Conservation (phyloP, 2,329 filamentous ascomycete species). For the Xylaria sp. region DNA sequence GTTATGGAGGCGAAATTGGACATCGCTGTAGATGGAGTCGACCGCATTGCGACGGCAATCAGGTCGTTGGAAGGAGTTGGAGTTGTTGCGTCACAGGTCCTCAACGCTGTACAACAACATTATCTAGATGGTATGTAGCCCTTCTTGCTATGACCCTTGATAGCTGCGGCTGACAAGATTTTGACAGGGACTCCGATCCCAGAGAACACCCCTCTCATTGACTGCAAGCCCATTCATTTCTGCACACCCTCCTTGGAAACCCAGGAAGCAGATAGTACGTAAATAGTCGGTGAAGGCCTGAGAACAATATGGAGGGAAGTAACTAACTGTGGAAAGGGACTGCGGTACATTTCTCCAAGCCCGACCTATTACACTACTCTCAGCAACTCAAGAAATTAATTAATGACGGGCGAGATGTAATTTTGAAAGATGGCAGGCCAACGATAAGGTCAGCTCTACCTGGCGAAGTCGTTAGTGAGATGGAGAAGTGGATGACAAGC, state of each 20-base stretch:
- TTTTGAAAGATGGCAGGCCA: neutral
- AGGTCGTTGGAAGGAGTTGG: neutral
- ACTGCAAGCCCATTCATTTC: too few relatives aligned
- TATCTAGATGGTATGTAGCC: too few relatives aligned
- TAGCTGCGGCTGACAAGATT: too few relatives aligned
- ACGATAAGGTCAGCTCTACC: neutral
- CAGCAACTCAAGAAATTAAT: neutral
- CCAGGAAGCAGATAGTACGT: too few relatives aligned
- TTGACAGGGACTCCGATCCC: too few relatives aligned
- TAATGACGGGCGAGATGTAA: neutral
- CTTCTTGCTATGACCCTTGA: too few relatives aligned
- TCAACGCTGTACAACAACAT: too few relatives aligned
- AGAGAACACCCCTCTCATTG: too few relatives aligned
- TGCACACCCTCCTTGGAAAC: too few relatives aligned
- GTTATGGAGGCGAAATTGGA: neutral
- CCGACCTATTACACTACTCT: neutral
- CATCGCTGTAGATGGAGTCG: too few relatives aligned
- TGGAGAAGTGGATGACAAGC: neutral
- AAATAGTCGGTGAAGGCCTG: too few relatives aligned
- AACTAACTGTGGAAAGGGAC: neutral
- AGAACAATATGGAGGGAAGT: too few relatives aligned
- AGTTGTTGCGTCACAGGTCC: neutral
- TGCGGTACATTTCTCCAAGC: neutral
- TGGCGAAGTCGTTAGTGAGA: neutral
- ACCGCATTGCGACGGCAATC: neutral